Evolutionary conservation across 1,284 basidiomycete genomes (phyloP).

Genomic region (Ganoderma multipileum): DNA sequence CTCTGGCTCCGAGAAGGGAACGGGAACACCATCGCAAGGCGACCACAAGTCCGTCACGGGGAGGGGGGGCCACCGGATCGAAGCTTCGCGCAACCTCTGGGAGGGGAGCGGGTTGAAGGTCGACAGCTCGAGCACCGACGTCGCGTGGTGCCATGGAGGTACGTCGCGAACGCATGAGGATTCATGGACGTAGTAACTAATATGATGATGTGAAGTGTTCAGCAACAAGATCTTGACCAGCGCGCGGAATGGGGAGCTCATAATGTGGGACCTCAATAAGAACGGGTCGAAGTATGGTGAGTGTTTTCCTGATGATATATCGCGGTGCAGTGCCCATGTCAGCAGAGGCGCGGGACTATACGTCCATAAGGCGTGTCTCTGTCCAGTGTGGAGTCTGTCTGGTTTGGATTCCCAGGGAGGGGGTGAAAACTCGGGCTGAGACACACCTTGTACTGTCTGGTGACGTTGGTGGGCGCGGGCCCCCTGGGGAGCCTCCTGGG

Average conservation of each 20-base stretch:
- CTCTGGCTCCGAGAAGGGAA: constrained; percentile 25
- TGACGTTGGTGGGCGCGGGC: too few relatives aligned
- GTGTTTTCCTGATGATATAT: constrained; percentile 14
- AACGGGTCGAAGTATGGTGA: constrained; percentile 76
- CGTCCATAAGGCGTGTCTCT: too few relatives aligned
- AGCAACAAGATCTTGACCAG: constrained; percentile 85
- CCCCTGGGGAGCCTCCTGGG: too few relatives aligned
- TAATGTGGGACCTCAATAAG: constrained; percentile 85
- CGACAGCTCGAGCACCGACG: constrained; percentile 78
- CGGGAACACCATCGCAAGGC: constrained; percentile 30
- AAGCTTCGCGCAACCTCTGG: constrained; percentile 76
- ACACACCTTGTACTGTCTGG: too few relatives aligned
- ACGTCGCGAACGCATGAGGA: constrained; percentile 39
- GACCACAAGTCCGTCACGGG: constrained; percentile 63
- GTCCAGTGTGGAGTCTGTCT: too few relatives aligned
- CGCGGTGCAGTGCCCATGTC: not conserved
- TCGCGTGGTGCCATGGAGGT: constrained; percentile 85
- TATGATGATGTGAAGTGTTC: constrained; percentile 55
- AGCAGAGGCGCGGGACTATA: not conserved
- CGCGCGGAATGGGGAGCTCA: constrained; percentile 82
- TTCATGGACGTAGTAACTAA: not conserved
- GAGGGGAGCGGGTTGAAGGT: constrained; percentile 75
- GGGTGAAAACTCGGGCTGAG: too few relatives aligned
- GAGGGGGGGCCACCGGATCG: constrained; percentile 66
- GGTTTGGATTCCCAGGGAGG: too few relatives aligned